These are phyloP conservation scores for Hemileccinum rubropunctum DNA, from an alignment of 768 basidiomycete genomes.

Conservation along the genomic window DNA sequence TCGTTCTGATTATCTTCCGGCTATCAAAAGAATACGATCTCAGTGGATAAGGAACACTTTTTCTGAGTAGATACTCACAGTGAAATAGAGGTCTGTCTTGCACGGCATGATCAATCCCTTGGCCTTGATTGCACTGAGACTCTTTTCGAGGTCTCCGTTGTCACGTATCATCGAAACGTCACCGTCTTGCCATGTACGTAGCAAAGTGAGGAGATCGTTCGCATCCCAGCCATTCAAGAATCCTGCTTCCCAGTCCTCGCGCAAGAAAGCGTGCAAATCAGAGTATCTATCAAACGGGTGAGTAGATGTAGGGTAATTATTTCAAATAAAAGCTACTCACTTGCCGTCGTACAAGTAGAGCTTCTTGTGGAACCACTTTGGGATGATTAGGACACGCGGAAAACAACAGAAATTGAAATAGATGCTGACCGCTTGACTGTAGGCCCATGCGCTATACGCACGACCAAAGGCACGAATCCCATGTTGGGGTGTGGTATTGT, in stretches of 20 bases:
- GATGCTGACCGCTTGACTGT: slow-evolving; percentile 47
- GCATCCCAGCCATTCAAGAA: slow-evolving; percentile 49
- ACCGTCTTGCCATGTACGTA: slow-evolving; percentile 49
- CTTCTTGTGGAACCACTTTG: slow-evolving; percentile 54
- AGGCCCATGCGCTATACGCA: slow-evolving; percentile 58
- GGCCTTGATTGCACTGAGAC: slow-evolving; percentile 44
- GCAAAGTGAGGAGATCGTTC: slow-evolving; percentile 49
- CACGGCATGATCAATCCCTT: slow-evolving; percentile 57
- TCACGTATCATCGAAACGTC: slow-evolving; percentile 46
- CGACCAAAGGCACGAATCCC: slow-evolving; percentile 57
- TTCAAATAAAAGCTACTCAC: slow-evolving; percentile 22
- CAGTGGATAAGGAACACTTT: no score
- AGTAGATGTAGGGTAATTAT: background rate
- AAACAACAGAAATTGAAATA: background rate
- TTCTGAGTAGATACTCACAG: slow-evolving; percentile 30
- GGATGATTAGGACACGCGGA: background rate
- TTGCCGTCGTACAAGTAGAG: slow-evolving; percentile 40
- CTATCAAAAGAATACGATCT: slow-evolving; percentile 24
- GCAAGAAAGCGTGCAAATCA: slow-evolving; percentile 46
- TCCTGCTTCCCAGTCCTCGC: slow-evolving; percentile 49
- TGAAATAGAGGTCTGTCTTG: slow-evolving; percentile 59
- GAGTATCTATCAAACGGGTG: slow-evolving; percentile 35
- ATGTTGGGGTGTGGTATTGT: slow-evolving; percentile 42
- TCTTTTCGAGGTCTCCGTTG: slow-evolving; percentile 39
- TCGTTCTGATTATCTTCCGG: slow-evolving; percentile 54